Evolutionary conservation across 192 early-diverging fungal species (phyloP), one percentile per base, ranked within the genome.

Genomic region (Linderina pennispora): DNA sequence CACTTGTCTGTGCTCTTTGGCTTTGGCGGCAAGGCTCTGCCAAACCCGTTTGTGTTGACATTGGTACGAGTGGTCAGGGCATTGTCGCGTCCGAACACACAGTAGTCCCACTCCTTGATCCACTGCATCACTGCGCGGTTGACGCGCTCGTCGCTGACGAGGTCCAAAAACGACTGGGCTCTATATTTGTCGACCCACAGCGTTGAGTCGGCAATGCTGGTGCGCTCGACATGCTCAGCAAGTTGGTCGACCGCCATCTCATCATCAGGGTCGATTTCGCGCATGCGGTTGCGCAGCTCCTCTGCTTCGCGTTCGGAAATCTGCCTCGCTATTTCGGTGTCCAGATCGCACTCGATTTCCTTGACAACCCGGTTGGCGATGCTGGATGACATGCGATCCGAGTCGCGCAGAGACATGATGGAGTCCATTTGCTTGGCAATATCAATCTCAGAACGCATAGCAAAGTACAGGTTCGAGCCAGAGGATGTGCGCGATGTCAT

Each of bases 21-120:
- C 28, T 8, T 11, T 8, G 28, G 28, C 41, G 26, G 19, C 34
- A 33, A 55, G 43, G 45, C 20, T n/a, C n/a, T n/a, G n/a, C n/a
- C n/a, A n/a, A n/a, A n/a, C n/a, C n/a, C n/a, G n/a, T n/a, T n/a
- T n/a, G n/a, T n/a, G n/a, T n/a, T n/a, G n/a, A n/a, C n/a, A n/a
- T n/a, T n/a, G 42, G 36, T 24, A 42, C 46, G 36, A 60, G 59
- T 9, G n/a, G 15, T 31, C 28, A 31, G 28, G 11, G 22, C 20
- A 24, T 19, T 40, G 31, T 53, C 46, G 17, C 62, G 60, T 11
- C 79, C 81, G 69, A 97, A 99, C 5, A 97, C 93, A 53, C 96
- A 99, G 16, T 78, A 80, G 60, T 99, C 93, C 96, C 96, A 99
- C 37, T 87, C 77, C 55, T 95, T 95, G 13, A 99, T 86, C 96